Evolutionary conservation across 768 basidiomycete species (phyloP), one percentile per base, ranked within the genome.

Genomic region (Mycena floridula): DNA sequence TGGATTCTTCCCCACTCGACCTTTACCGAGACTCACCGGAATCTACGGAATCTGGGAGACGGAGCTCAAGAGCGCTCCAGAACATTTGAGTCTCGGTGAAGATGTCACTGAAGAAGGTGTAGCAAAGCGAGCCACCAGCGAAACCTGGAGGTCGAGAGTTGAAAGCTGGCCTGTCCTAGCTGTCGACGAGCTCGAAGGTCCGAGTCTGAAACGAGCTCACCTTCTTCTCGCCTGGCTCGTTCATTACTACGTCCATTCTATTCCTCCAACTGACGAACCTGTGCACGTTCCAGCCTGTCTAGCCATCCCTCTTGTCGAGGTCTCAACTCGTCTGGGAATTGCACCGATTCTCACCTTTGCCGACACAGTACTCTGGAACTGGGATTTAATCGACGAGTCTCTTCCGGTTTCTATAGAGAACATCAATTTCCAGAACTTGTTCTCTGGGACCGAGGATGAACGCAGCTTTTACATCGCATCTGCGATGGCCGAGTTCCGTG

Each of bases 311-410:
- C 72, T 96, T 23, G 75, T 89, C 23, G 57, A 73, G 15, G 80
- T 95, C 38, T 95, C 91, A 12, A 73, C 73, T 8, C 63, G 74
- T 42, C 74, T 99, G 32, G 81, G 80, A 42, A 82, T 94, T n/a
- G 92, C 94, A 5, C 95, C 95, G 4, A 79, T 99, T 50, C 71
- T 97, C 51, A 99, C 94, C 0, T 99, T 92, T 59, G 89, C 94
- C 22, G 95, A 96, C 59, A 92, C 89, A 15, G 94, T 99, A 12
- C 74, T 98, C 1, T 99, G 91, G 90, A 96, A 97, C 59, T 85
- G 79, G 74, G 79, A 80, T 27, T 68, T 78, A 35, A 59, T 76
- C 44, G 69, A 85, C 55, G 69, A 82, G 20, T 60, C 63, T 18
- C 59, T 70, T 27, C 84, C 87, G 36, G 64, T 81, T 23, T 77